These are phyloP conservation scores for Hippophae gyantsensis DNA, from an alignment of 306 rosid species.

Conservation along the genomic window DNA sequence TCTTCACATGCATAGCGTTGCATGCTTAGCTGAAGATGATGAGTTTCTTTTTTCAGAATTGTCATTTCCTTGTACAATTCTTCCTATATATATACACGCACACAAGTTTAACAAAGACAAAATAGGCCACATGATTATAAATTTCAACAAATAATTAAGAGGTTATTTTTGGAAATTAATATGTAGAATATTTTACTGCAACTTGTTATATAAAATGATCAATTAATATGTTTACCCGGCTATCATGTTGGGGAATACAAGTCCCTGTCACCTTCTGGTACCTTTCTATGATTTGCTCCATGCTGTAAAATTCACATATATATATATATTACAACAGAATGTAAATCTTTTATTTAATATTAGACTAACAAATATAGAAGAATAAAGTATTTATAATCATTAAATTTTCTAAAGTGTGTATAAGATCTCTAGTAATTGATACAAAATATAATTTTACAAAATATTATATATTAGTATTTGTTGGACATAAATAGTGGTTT, in stretches of 20 bases:
- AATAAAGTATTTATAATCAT: too few species aligned
- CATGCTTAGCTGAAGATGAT: not conserved
- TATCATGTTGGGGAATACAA: not conserved
- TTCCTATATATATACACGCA: not conserved
- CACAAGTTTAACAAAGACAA: not conserved
- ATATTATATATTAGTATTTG: too few species aligned
- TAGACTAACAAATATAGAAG: too few species aligned
- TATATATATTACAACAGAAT: not conserved
- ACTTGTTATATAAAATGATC: not conserved
- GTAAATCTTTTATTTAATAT: too few species aligned
- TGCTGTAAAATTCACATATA: not conserved
- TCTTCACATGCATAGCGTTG: not conserved
- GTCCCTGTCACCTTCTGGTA: not conserved
- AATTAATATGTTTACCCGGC: not conserved
- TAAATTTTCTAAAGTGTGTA: too few species aligned
- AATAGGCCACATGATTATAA: not conserved
- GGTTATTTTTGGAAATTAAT: too few species aligned
- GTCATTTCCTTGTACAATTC: not conserved
- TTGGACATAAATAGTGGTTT: too few species aligned
- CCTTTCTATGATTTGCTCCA: constrained; percentile 1
- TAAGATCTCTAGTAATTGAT: too few species aligned
- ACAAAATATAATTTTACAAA: too few species aligned
- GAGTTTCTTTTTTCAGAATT: not conserved
- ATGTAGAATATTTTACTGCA: too few species aligned
- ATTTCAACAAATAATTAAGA: not conserved